Evolutionary conservation across 2,329 filamentous ascomycete species (phyloP).

Genomic region (Epichloe uncinata): DNA sequence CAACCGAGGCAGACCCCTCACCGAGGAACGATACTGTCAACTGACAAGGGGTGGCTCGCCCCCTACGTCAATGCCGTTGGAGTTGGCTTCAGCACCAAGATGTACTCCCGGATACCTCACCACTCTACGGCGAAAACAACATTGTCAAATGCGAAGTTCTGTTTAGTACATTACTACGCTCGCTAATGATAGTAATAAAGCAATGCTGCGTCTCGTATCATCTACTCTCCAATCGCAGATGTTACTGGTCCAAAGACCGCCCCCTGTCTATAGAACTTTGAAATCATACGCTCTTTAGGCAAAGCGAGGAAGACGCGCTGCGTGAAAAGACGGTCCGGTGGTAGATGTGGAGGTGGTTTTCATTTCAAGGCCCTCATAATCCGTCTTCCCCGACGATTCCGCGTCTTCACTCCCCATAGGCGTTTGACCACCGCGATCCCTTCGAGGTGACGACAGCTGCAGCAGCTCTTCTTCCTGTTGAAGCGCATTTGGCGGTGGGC

Average conservation of each 20-base stretch:
- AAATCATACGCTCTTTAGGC: conserved; percentile 14
- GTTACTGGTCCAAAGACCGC: too few species aligned
- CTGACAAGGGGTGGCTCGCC: not conserved
- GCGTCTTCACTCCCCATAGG: not conserved
- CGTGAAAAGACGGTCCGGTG: conserved; percentile 32
- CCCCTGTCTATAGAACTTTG: too few species aligned
- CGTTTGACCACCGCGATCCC: not conserved
- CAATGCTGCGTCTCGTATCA: not conserved
- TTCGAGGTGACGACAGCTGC: not conserved
- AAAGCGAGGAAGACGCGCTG: conserved; percentile 46
- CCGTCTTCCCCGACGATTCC: not conserved
- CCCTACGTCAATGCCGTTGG: not conserved
- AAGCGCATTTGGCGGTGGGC: conserved; percentile 5
- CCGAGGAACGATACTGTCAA: too few species aligned
- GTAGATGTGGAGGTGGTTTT: not conserved
- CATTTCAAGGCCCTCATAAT: not conserved
- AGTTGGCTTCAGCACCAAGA: not conserved
- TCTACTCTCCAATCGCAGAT: not conserved
- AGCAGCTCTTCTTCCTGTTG: not conserved
- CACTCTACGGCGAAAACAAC: not conserved
- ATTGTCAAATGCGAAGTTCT: not conserved
- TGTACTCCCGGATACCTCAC: not conserved
- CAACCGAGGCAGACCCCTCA: conserved; percentile 4
- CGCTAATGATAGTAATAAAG: not conserved
- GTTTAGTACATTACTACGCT: not conserved